Base-by-base conservation (phyloP, 768 basidiomycete genomes). In the Russula sp. region DNA sequence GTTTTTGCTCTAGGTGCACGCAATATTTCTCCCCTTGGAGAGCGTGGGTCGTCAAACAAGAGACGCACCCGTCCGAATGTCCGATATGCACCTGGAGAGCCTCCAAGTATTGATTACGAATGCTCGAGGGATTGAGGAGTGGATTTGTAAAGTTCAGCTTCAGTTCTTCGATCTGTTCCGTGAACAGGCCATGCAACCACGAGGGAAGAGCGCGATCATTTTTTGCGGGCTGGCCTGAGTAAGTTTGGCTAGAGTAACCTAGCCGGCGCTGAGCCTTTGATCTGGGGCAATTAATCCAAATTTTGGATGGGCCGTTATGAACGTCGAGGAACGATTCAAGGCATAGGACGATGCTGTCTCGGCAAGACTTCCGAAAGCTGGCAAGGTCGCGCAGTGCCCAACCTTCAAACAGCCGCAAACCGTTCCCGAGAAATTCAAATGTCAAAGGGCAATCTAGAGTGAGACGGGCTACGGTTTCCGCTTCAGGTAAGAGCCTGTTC, bases 401-500 rank as follows among this genome's bases (percentile, higher is more conserved):
- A 9, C 48, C 55, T 31, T 61, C 53, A 8, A 55, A 39, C 11
- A 22, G 13, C 31, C 20, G 16, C 53, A 61, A 35, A 20, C 37
- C 45, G 7, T 34, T 20, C 31, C 53, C 44, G 16, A 55, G 22
- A 14, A 1, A 8, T 31, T 48, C 18, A 10, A 61, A 47, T 11
- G 60, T 54, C 44, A 61, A 35, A n/a, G 52, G 53, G 11, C n/a
- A 35, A 16, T 55, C 18, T 14, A 61, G 51, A 8, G 53, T 54
- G 16, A 32, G 45, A 31, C 44, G 31, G 0, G 53, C 60, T 8
- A 18, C 10, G 6, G 13, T 39, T 13, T 14, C 0, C 11, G 20
- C 35, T 37, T 57, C 57, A 9, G 57, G 57, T 14, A 47, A 9
- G 22, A 57, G 57, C 32, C 35, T 3, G 13, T n/a, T 37, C 11